phyloP scores from a whole-genome alignment of 2,329 filamentous ascomycete genomes.

The Knoxdaviesia proteae region DNA sequence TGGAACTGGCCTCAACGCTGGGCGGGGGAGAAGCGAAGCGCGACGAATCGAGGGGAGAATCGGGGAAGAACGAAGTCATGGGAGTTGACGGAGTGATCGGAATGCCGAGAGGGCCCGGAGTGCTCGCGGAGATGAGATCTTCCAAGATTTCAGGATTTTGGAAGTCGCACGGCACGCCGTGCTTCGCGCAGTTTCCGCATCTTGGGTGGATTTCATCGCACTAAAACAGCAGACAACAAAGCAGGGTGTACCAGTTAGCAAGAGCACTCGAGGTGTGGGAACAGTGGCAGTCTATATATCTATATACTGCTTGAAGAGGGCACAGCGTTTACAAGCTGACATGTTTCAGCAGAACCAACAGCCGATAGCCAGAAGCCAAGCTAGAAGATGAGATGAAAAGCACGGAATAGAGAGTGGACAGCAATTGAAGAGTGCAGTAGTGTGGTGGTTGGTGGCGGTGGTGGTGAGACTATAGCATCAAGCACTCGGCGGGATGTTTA shows the following conservation, averaged over 20 bases:
- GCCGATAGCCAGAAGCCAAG: too few species aligned
- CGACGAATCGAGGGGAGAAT: constrained; percentile 1
- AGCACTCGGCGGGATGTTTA: too few species aligned
- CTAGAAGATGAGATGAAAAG: too few species aligned
- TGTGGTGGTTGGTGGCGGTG: not conserved
- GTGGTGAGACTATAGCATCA: too few species aligned
- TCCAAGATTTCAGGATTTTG: constrained; percentile 27
- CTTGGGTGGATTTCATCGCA: constrained; percentile 46
- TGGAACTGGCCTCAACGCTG: too few species aligned
- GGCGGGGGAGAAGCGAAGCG: too few species aligned
- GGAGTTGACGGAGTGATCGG: constrained; percentile 9
- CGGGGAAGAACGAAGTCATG: constrained; percentile 6
- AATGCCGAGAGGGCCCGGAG: constrained; percentile 6
- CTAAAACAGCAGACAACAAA: constrained; percentile 12
- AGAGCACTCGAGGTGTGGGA: too few species aligned
- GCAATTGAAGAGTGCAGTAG: not conserved
- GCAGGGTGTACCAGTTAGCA: not conserved
- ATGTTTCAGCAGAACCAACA: too few species aligned
- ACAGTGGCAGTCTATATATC: too few species aligned
- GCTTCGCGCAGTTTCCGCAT: constrained; percentile 46
- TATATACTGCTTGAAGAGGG: too few species aligned
- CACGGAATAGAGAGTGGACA: too few species aligned
- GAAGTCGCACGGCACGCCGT: constrained; percentile 46
- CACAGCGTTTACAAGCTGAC: too few species aligned
- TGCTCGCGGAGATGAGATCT: constrained; percentile 19